Evolutionary conservation across 2,329 filamentous ascomycete species (phyloP).

Genomic region (Calonectria leucothoes): DNA sequence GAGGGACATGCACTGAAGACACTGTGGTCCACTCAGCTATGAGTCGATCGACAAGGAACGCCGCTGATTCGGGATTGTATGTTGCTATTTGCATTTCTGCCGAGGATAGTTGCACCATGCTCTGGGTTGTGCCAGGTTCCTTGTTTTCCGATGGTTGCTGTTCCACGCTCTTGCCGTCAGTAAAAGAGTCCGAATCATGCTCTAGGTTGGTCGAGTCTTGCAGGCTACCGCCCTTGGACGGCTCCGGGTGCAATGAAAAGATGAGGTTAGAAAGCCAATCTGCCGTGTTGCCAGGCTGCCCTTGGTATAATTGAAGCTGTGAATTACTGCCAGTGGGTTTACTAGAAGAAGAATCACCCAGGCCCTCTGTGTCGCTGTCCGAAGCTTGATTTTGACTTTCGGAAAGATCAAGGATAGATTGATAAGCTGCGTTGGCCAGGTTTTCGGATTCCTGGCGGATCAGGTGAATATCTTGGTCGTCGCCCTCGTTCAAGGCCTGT

Average conservation of each 20-base stretch:
- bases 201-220: not conserved
- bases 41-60: not conserved
- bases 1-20: not conserved
- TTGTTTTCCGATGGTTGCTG: not conserved
- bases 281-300: not conserved
- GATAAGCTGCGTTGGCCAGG: not conserved
- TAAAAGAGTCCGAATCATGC: not conserved
- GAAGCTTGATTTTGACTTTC: not conserved
- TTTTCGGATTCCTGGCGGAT: conserved; percentile 1
- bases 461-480: not conserved
- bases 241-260: not conserved
- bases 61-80: not conserved
- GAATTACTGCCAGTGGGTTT: not conserved
- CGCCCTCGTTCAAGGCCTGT: not conserved
- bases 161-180: not conserved
- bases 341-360: not conserved
- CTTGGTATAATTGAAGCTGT: not conserved
- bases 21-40: conserved; percentile 1
- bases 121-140: not conserved
- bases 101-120: not conserved
- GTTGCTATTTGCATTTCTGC: not conserved
- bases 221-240: not conserved
- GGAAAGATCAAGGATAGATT: not conserved
- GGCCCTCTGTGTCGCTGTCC: not conserved
- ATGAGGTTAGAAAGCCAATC: not conserved